Percentiles rank a stretch among this genome's conserved stretches.
These are phyloP conservation scores for Angomonas ambiguus DNA, from an alignment of 208 protist genomes.

Conservation along the genomic window DNA sequence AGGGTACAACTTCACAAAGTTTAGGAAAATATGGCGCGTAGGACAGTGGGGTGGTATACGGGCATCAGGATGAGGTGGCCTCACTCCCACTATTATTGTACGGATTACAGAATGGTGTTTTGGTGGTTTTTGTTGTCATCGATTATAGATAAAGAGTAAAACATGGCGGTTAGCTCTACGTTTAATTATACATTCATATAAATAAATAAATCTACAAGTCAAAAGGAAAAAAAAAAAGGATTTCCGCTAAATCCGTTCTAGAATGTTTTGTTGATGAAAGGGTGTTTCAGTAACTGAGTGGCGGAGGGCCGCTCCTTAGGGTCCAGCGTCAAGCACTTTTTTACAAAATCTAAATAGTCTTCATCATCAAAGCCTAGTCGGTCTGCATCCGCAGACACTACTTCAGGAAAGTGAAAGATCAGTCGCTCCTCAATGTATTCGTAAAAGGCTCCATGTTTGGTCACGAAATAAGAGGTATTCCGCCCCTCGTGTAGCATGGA, in stretches of 20 bases:
- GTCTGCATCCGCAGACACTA: constrained; percentile 35
- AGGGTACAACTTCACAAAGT: no score
- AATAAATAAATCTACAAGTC: no score
- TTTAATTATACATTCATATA: no score
- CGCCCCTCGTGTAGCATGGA: constrained; percentile 87
- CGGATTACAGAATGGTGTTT: no score
- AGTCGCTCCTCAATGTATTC: constrained; percentile 52
- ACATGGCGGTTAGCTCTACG: no score
- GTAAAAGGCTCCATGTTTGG: constrained; percentile 90
- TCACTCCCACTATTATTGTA: no score
- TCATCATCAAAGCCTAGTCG: constrained; percentile 47
- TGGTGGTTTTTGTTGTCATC: no score
- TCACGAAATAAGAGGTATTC: constrained; percentile 85
- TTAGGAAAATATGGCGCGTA: no score
- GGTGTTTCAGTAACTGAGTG: constrained; percentile 56
- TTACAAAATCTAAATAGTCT: constrained; percentile 74
- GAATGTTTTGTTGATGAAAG: constrained; percentile 44
- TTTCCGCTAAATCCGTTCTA: not conserved
- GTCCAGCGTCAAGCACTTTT: constrained; percentile 55
- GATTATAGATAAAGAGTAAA: no score
- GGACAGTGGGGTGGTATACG: no score
- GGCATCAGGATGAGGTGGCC: no score
- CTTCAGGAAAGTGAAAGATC: constrained; percentile 48
- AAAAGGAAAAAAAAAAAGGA: not conserved
- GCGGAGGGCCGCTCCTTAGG: constrained; percentile 48